Evolutionary conservation across 495 filamentous ascomycete species (phyloP), one percentile per base, ranked within the genome.

Genomic region (Penicillium pulvis): DNA sequence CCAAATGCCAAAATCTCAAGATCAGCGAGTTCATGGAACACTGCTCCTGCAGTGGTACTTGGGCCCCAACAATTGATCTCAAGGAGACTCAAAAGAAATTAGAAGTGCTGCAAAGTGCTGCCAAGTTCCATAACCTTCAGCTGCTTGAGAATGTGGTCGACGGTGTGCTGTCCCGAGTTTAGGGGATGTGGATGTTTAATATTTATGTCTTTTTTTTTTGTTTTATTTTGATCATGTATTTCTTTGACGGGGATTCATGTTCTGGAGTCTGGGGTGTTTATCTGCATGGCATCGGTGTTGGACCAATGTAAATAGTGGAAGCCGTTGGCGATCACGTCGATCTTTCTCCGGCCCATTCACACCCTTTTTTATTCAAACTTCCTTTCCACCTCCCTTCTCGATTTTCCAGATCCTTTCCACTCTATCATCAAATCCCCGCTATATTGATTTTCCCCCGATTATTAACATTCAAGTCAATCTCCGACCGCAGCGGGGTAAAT

Each of bases 1-100:
- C 70, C 47, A 83, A 83, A 57, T 83, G 81, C 61, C 69, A 66
- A 41, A 65, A 55, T 10, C 68, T 82, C 7, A 80, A 92, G 71
- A 80, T 89, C 42, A 97, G 94, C 75, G 94, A 96, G 64, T 95
- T 98, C 68, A 89, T 92, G 87, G 94, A 98, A 73, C 93, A 98
- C 74, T 98, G 94, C 71, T 88, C 87, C 26, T 98, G 94, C 76
- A 88, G 89, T 50, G 93, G 95, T 7, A 79, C 75, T 44, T 98
- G 94, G 94, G 81, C 75, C 16, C 83, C 83, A 58, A 92, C 84
- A 26, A 74, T 93, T 53, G 80, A 87, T 67, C 81, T 82, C 63
- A 85, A 83, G n/a, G 90, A 89, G 39, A 77, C 92, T 23, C 64
- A 84, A 60, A 84, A 79, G 68, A 79, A 76, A 68, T 61, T 98